These are phyloP conservation scores for Monosporascus ibericus DNA, from an alignment of 2,329 filamentous ascomycete genomes.

Conservation along the genomic window DNA sequence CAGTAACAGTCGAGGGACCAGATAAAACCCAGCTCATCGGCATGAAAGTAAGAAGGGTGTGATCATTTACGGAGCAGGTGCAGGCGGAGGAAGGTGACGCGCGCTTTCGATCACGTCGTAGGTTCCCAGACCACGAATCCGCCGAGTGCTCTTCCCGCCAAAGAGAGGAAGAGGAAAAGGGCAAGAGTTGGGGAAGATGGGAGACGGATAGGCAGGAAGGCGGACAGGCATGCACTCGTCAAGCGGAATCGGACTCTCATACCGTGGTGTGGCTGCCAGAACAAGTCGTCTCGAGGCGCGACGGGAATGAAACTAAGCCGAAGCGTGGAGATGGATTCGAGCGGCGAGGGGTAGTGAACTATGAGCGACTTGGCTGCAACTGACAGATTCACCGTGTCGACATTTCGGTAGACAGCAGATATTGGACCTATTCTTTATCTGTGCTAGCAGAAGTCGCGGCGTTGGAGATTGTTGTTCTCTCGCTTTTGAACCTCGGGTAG, in stretches of 20 bases:
- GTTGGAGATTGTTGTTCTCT: too few relatives aligned
- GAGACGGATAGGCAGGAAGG: too few relatives aligned
- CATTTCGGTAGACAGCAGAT: background rate
- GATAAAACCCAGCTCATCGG: background rate
- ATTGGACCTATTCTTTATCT: background rate
- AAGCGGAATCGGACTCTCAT: background rate
- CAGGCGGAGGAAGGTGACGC: too few relatives aligned
- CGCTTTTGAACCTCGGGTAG: background rate
- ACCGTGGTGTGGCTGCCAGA: slow-evolving; percentile 9
- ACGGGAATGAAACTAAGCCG: background rate
- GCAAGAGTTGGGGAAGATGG: background rate
- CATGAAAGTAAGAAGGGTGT: background rate
- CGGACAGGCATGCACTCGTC: too few relatives aligned
- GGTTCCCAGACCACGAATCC: too few relatives aligned
- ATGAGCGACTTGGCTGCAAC: background rate
- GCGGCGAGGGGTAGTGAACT: background rate
- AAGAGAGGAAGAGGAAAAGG: too few relatives aligned
- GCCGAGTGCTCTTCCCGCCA: too few relatives aligned
- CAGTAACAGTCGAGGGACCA: background rate
- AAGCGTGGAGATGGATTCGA: background rate
- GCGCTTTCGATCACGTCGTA: too few relatives aligned
- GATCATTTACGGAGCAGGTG: too few relatives aligned
- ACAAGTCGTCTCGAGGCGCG: background rate
- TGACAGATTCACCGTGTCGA: background rate
- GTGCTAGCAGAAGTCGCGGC: background rate